Evolutionary conservation across 495 filamentous ascomycete species (phyloP).

Genomic region (Aspergillus taichungensis): DNA sequence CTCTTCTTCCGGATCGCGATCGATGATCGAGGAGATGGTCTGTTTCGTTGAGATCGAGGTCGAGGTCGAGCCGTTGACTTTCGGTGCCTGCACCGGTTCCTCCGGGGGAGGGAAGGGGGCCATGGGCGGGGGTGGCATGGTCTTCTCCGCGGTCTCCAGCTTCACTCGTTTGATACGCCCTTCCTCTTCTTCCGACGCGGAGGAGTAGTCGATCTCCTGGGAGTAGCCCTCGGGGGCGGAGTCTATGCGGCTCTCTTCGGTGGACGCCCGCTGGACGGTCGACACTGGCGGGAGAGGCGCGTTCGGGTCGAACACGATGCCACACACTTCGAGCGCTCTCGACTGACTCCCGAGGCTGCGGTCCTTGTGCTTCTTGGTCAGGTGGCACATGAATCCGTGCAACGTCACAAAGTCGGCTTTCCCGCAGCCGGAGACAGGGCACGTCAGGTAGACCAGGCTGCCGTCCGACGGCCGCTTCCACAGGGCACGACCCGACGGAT

Average conservation of each 20-base stretch:
- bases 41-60: constrained; percentile 20
- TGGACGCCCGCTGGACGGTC: constrained; percentile 27
- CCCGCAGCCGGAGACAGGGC: constrained; percentile 34
- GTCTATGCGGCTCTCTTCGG: constrained; percentile 28
- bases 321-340: constrained; percentile 37
- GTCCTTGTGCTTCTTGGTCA: constrained; percentile 44
- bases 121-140: constrained; percentile 9
- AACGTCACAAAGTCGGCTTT: constrained; percentile 41
- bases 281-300: constrained; percentile 33
- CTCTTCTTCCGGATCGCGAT: constrained; percentile 26
- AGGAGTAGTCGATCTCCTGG: constrained; percentile 29
- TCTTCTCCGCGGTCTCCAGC: constrained; percentile 21
- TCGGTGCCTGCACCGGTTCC: constrained; percentile 7
- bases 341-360: constrained; percentile 39
- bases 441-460: constrained; percentile 39
- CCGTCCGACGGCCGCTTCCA: constrained; percentile 42
- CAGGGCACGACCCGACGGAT: constrained; percentile 34
- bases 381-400: constrained; percentile 42
- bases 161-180: constrained; percentile 21
- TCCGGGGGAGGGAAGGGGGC: constrained; percentile 11
- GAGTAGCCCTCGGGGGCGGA: constrained; percentile 23
- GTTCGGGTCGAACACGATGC: constrained; percentile 36
- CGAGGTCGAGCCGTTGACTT: constrained; percentile 15
- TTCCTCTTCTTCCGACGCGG: constrained; percentile 26
- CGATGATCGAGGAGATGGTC: constrained; percentile 40